Evolutionary conservation across 106 monocot species (phyloP).

Genomic region (Alisma plantagoaquatica): DNA sequence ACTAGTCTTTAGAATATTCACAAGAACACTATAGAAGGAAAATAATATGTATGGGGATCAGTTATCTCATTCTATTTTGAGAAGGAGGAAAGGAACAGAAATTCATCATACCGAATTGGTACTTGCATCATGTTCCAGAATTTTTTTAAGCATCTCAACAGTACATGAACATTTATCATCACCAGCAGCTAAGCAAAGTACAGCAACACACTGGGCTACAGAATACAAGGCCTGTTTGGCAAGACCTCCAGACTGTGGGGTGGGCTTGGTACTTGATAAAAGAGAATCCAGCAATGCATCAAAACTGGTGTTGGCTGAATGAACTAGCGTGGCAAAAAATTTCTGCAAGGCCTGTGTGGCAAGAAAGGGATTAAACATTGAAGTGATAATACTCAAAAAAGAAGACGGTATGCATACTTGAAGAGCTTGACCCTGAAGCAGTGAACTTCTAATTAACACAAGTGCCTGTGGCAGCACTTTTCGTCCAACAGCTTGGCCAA

Average conservation of each 20-base stretch:
- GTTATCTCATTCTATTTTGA: too few relatives aligned
- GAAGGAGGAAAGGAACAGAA: too few relatives aligned
- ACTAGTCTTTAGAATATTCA: too few relatives aligned
- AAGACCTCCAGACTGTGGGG: constrained; percentile 84
- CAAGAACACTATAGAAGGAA: too few relatives aligned
- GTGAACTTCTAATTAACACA: constrained; percentile 75
- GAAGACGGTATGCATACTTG: constrained; percentile 31
- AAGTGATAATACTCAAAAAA: neutral
- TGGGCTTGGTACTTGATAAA: constrained; percentile 79
- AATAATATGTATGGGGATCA: too few relatives aligned
- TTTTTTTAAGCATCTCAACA: constrained; percentile 94
- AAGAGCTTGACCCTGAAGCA: constrained; percentile 95
- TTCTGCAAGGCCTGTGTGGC: constrained; percentile 73
- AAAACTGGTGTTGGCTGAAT: constrained; percentile 84
- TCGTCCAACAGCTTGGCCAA: constrained; percentile 59
- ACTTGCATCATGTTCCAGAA: constrained; percentile 54
- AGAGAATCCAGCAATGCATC: constrained; percentile 81
- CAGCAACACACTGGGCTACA: constrained; percentile 96
- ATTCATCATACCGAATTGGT: constrained; percentile 57
- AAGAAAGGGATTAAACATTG: neutral
- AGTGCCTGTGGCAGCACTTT: constrained; percentile 98
- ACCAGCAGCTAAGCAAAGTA: constrained; percentile 85
- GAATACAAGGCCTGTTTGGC: constrained; percentile 93
- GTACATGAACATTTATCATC: constrained; percentile 87
- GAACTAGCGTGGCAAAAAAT: constrained; percentile 84